Conservation (phyloP, 2,329 filamentous ascomycete genomes). For the Cadophora sp. region DNA sequence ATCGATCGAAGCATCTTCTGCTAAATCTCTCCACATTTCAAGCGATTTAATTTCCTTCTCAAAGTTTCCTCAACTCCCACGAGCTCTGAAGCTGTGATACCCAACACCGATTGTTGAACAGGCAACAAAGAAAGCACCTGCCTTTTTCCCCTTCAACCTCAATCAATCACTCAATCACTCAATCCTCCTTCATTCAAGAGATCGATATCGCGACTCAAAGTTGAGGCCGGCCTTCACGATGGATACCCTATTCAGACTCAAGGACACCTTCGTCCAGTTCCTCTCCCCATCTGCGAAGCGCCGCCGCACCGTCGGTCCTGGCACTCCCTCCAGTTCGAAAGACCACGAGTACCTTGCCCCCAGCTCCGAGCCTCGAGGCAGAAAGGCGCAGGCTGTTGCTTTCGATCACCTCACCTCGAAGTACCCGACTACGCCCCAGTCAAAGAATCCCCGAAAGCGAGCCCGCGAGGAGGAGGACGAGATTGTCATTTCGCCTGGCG, state of each 20-base stretch:
- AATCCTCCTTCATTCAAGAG: neutral
- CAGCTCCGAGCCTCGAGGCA: conserved; percentile 32
- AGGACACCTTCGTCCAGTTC: conserved; percentile 40
- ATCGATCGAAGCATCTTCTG: neutral
- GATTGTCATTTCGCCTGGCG: conserved; percentile 32
- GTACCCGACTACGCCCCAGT: conserved; percentile 30
- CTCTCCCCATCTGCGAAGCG: conserved; percentile 43
- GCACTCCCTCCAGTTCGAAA: conserved; percentile 29
- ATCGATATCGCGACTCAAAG: conserved; percentile 5
- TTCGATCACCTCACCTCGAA: conserved; percentile 28
- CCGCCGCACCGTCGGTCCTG: conserved; percentile 41
- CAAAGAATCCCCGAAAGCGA: conserved; percentile 40
- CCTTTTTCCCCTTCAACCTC: conserved; percentile 8
- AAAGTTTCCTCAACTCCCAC: neutral
- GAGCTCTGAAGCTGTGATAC: conserved; percentile 9
- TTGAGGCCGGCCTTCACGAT: conserved; percentile 27
- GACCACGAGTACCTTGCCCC: conserved; percentile 31
- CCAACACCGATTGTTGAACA: conserved; percentile 9
- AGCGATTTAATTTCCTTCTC: neutral
- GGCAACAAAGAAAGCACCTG: conserved; percentile 17
- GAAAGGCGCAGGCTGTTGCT: conserved; percentile 28
- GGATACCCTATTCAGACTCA: conserved; percentile 41
- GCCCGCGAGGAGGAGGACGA: conserved; percentile 33
- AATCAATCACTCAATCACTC: neutral
- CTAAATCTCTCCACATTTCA: neutral